Conservation (phyloP, 2,329 filamentous ascomycete species). For the Claviceps digitariae region DNA sequence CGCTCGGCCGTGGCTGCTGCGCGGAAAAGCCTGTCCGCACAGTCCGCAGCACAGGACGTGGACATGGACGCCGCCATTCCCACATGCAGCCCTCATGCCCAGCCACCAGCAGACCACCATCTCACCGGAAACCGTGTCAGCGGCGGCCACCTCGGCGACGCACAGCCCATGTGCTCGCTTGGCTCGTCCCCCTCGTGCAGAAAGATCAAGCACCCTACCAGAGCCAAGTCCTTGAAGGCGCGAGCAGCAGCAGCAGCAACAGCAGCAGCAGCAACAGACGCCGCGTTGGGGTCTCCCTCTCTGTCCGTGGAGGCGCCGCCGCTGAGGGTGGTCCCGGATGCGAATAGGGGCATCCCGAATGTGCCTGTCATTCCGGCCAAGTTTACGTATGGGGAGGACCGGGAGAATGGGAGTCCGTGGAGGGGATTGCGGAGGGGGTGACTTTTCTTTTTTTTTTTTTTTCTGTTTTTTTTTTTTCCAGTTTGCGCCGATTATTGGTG, state of each 20-base stretch:
- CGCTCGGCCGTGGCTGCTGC: constrained; percentile 1
- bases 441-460: not conserved
- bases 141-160: not conserved
- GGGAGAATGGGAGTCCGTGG: constrained; percentile 21
- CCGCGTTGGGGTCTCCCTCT: too few species aligned
- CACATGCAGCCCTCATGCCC: not conserved
- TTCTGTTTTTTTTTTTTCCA: not conserved
- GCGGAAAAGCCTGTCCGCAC: not conserved
- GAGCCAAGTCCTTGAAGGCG: constrained; percentile 1
- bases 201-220: constrained; percentile 4
- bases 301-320: too few species aligned
- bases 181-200: not conserved
- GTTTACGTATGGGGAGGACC: constrained; percentile 23
- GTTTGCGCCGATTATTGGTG: too few species aligned
- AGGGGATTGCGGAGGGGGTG: constrained; percentile 13
- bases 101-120: too few species aligned
- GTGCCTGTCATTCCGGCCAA: constrained; percentile 31
- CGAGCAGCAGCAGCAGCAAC: not conserved
- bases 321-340: constrained; percentile 30
- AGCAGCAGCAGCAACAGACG: too few species aligned
- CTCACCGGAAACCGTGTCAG: too few species aligned
- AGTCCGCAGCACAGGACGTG: not conserved
- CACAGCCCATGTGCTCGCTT: not conserved
- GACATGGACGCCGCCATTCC: not conserved
- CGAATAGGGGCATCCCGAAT: constrained; percentile 31